Conservation (phyloP, 2,329 filamentous ascomycete genomes). For the Trichoderma cornu-damae region DNA sequence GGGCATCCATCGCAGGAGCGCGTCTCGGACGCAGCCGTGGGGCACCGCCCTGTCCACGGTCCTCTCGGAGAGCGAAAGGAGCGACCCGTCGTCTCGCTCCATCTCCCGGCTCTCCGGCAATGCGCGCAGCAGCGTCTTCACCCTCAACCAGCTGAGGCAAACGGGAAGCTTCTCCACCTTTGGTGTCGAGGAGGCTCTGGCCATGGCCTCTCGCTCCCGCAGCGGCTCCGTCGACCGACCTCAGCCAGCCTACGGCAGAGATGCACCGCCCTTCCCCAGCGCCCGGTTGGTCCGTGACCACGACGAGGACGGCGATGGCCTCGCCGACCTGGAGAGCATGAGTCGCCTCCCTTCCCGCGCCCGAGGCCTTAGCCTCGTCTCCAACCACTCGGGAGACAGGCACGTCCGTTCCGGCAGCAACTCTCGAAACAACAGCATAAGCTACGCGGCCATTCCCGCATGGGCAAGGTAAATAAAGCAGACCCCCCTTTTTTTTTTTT, state of each 20-base stretch:
- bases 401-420: conserved; percentile 50
- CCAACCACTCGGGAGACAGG: conserved; percentile 45
- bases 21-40: conserved; percentile 47
- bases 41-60: conserved; percentile 61
- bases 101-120: conserved; percentile 42
- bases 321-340: conserved; percentile 54
- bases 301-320: conserved; percentile 60
- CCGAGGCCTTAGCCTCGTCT: conserved; percentile 48
- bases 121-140: conserved; percentile 47
- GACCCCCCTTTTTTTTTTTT: too few relatives aligned
- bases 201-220: conserved; percentile 36
- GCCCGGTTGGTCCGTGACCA: conserved; percentile 49
- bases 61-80: conserved; percentile 56
- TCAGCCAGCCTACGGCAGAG: conserved; percentile 39
- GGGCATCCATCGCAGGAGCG: conserved; percentile 5
- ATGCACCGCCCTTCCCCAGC: conserved; percentile 32
- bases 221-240: conserved; percentile 48
- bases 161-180: conserved; percentile 54
- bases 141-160: conserved; percentile 48
- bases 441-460: conserved; percentile 41
- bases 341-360: conserved; percentile 50
- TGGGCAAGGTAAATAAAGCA: conserved; percentile 48
- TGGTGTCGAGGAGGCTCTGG: conserved; percentile 37
- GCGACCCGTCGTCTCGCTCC: conserved; percentile 45
- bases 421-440: conserved; percentile 45